Base-by-base conservation (phyloP, 1,139 yeast species). In the Hyphopichia fennica region DNA sequence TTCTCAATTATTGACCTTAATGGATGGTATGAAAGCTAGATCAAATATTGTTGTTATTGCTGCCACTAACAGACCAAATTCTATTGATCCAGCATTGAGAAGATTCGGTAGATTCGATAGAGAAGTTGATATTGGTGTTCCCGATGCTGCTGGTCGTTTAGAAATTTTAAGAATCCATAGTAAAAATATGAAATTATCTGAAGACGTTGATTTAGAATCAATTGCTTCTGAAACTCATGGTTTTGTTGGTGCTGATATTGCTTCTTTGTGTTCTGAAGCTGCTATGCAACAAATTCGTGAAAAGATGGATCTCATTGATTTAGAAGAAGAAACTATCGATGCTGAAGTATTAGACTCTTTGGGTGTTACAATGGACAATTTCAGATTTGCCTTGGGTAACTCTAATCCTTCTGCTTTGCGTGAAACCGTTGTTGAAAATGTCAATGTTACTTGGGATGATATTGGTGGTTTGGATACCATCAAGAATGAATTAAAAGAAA, bases 21-120 rank as follows among this genome's bases (percentile, higher is more conserved):
- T 93, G 99, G 99, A 93, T 66, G 99, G 99, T 77, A 93, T 93
- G 99, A 93, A 93, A 74, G 96, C 98, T 18, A 87, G 99, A 70
- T 84, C 97, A 35, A 95, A 93, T 63, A 85, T 89, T 53, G 98
- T 93, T 46, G 99, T 95, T 45, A 93, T 93, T 69, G 79, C 78
- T 40, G 79, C 79, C 37, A 93, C 99, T 39, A 95, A 95, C 71
- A 84, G 99, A 71, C 99, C 99, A 58, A 93, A 95, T 74, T 88
- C 98, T 17, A 91, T 93, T 59, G 99, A 93, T 65, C 97, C 99
- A 34, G 99, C 99, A 28, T 78, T 93, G 59, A 87, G 99, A 76
- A 86, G 99, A 75, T 91, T 91, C 55, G 99, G 99, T 63, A 87
- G 99, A 75, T 93, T 95, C 62, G 99, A 95, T 67, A 86, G 98